These are phyloP conservation scores for Gossypium rotundifolium DNA, from an alignment of 345 rosid genomes.

Conservation along the genomic window DNA sequence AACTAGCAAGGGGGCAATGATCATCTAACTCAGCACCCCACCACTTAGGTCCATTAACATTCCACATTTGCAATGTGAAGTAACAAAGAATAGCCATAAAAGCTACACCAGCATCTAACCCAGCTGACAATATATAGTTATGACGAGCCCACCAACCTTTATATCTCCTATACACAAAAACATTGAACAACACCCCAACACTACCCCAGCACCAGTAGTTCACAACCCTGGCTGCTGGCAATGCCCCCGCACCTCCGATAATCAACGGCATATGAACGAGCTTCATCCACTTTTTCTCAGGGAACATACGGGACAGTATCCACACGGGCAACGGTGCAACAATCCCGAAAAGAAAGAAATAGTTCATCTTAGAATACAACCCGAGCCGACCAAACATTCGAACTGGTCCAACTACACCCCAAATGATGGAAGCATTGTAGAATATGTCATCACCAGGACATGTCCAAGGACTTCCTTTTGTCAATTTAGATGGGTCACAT, in stretches of 20 bases:
- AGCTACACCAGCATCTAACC: conserved; percentile 51
- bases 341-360: conserved; percentile 44
- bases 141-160: conserved; percentile 53
- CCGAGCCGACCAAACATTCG: conserved; percentile 44
- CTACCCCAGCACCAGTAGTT: conserved; percentile 31
- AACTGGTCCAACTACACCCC: conserved; percentile 52
- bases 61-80: conserved; percentile 27
- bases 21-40: conserved; percentile 44
- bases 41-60: conserved; percentile 40
- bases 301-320: conserved; percentile 32
- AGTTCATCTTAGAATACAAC: conserved; percentile 40
- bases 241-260: conserved; percentile 21
- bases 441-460: conserved; percentile 41
- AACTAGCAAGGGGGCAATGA: conserved; percentile 41
- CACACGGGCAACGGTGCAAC: conserved; percentile 41
- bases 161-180: conserved; percentile 24
- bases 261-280: conserved; percentile 37
- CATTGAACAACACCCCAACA: conserved; percentile 39
- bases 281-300: conserved; percentile 36
- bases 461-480: conserved; percentile 49
- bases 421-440: conserved; percentile 54
- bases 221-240: conserved; percentile 32
- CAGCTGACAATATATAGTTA: conserved; percentile 43
- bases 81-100: conserved; percentile 39
- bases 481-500: conserved; percentile 29